phyloP scores from a whole-genome alignment of 345 rosid species.

The Geranium rotundifolium region DNA sequence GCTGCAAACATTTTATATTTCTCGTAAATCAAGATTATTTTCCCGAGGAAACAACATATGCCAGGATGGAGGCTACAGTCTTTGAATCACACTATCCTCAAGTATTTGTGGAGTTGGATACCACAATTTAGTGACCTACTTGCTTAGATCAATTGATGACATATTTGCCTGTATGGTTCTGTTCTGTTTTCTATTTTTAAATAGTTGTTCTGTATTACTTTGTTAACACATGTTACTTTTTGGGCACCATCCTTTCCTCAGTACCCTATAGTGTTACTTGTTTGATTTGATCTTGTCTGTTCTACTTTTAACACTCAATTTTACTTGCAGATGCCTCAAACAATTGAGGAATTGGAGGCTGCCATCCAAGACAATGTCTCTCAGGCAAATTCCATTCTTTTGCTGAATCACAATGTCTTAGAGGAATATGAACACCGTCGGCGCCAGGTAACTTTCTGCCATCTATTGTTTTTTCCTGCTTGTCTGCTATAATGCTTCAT shows the following conservation, averaged over 20 bases:
- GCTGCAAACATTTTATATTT: no score
- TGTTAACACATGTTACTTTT: neutral
- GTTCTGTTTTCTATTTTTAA: neutral
- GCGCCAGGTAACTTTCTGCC: constrained; percentile 32
- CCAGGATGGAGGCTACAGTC: no score
- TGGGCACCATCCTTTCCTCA: no score
- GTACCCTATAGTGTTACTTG: neutral
- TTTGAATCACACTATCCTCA: no score
- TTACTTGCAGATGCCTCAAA: constrained; percentile 48
- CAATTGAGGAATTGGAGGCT: constrained; percentile 84
- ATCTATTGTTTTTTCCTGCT: constrained; percentile 4
- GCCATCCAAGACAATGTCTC: constrained; percentile 69
- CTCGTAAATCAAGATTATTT: no score
- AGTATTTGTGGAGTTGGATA: neutral
- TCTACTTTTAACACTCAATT: neutral
- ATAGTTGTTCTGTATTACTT: neutral
- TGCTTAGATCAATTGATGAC: neutral
- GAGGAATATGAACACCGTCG: constrained; percentile 77
- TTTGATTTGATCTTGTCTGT: neutral
- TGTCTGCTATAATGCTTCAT: constrained; percentile 6
- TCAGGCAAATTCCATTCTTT: constrained; percentile 79
- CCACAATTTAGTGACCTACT: neutral
- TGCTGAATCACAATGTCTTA: constrained; percentile 66
- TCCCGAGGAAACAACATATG: no score
- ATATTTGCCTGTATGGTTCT: neutral